These are phyloP conservation scores for Bryum argenteum DNA, from an alignment of 225 moss, liverwort and hornwort species.

Conservation along the genomic window DNA sequence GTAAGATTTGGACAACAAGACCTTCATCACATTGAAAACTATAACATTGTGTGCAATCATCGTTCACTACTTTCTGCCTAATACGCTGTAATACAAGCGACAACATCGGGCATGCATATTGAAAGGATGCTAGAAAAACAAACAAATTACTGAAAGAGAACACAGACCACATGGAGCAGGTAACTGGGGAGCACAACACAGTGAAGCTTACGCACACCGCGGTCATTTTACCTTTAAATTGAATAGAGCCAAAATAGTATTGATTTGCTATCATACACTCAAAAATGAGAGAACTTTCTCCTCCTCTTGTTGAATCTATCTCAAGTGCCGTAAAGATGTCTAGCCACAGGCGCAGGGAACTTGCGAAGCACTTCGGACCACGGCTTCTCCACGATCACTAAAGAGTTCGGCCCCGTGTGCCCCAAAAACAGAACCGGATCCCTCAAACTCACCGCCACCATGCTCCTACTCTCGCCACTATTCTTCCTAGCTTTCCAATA, in stretches of 20 bases:
- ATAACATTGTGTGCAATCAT: no score
- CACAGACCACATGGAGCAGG: no score
- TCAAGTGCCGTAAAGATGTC: constrained; percentile 96
- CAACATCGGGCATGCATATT: no score
- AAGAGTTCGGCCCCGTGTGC: constrained; percentile 64
- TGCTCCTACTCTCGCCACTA: constrained; percentile 43
- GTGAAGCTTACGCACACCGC: constrained; percentile 3
- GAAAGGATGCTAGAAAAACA: no score
- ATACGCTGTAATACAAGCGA: no score
- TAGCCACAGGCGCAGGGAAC: constrained; percentile 85
- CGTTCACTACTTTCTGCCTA: no score
- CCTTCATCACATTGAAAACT: no score
- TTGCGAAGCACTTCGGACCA: constrained; percentile 88
- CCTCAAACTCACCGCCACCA: constrained; percentile 75
- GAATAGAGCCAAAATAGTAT: constrained; percentile 40
- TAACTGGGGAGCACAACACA: background rate
- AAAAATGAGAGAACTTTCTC: constrained; percentile 52
- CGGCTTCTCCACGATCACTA: constrained; percentile 89
- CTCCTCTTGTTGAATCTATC: constrained; percentile 35
- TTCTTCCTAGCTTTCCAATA: constrained; percentile 33
- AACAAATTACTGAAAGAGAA: no score
- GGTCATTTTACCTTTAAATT: constrained; percentile 18
- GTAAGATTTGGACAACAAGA: no score
- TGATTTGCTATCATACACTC: constrained; percentile 60
- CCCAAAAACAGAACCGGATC: constrained; percentile 92